Conservation (phyloP, 2,329 filamentous ascomycete species). For the Claviceps sp. region DNA sequence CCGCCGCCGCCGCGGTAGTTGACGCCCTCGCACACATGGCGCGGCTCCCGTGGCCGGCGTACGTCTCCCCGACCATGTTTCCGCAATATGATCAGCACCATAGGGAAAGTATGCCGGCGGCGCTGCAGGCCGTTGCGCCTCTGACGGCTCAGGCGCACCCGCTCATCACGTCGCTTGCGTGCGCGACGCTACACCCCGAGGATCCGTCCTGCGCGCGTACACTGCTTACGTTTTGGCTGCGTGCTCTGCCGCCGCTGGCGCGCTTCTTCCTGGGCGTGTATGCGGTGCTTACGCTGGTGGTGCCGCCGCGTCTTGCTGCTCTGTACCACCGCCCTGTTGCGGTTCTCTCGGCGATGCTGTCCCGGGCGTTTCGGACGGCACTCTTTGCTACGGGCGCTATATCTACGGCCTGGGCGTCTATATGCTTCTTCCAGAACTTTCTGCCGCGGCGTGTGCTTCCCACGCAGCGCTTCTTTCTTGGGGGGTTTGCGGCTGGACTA, state of each 20-base stretch:
- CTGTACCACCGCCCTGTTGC: conserved; percentile 58
- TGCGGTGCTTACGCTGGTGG: conserved; percentile 49
- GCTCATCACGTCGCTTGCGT: conserved; percentile 71
- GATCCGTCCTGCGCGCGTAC: conserved; percentile 82
- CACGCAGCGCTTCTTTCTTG: conserved; percentile 79
- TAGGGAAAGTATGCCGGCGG: conserved; percentile 41
- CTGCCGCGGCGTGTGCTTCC: conserved; percentile 63
- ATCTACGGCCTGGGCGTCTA: conserved; percentile 73
- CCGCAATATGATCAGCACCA: conserved; percentile 46
- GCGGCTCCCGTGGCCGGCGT: conserved; percentile 70
- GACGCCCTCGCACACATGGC: conserved; percentile 75
- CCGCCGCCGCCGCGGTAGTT: conserved; percentile 50
- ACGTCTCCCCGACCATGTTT: conserved; percentile 76
- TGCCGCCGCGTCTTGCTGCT: conserved; percentile 43
- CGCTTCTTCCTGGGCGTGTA: conserved; percentile 68
- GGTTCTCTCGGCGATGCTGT: conserved; percentile 52
- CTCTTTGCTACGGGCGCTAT: conserved; percentile 67
- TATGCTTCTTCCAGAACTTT: conserved; percentile 76
- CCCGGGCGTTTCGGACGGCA: conserved; percentile 58
- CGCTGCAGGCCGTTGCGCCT: conserved; percentile 57
- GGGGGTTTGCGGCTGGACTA: conserved; percentile 71
- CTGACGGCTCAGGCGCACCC: conserved; percentile 79
- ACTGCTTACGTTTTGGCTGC: conserved; percentile 76
- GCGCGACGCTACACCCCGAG: conserved; percentile 74
- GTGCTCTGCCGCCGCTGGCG: conserved; percentile 64